Percentiles rank a stretch among this genome's conserved stretches.
Conservation (phyloP, 2,329 filamentous ascomycete species). For the Apiospora saccharicola region DNA sequence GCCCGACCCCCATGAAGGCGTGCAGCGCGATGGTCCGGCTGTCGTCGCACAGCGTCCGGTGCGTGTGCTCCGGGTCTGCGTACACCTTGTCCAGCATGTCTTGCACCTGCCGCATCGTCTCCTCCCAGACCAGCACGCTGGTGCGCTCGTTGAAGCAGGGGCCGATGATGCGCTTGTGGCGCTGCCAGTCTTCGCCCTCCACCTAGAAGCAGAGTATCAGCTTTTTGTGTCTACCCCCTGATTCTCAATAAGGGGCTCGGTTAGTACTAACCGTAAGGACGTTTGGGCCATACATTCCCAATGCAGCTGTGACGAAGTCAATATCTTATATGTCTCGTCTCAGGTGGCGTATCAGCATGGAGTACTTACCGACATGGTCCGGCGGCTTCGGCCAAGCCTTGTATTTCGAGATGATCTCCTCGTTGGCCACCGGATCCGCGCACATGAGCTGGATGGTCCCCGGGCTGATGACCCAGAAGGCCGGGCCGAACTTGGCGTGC, state of each 20-base stretch:
- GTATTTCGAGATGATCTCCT: constrained; percentile 18
- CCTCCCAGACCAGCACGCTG: constrained; percentile 20
- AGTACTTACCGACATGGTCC: not conserved
- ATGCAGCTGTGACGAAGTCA: not conserved
- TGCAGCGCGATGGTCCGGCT: constrained; percentile 39
- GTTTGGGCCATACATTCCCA: constrained; percentile 19
- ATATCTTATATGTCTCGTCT: not conserved
- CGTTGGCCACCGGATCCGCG: constrained; percentile 6
- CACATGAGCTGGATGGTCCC: not conserved
- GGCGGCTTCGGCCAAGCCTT: constrained; percentile 2
- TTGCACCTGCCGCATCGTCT: constrained; percentile 13
- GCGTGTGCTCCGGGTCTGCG: not conserved
- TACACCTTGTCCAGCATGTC: constrained; percentile 21
- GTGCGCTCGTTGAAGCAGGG: constrained; percentile 24
- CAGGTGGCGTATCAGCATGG: not conserved
- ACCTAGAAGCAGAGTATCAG: not conserved
- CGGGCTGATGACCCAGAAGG: constrained; percentile 23
- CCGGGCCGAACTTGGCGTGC: constrained; percentile 7
- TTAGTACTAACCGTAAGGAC: not conserved
- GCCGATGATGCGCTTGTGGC: constrained; percentile 25
- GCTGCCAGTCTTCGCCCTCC: constrained; percentile 21
- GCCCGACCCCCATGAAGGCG: constrained; percentile 38
- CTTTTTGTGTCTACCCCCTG: not conserved
- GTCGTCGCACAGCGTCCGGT: constrained; percentile 29
- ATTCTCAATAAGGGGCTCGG: not conserved